Base-by-base conservation (phyloP, 2,329 filamentous ascomycete genomes). In the Torrubiella hemipterigena region DNA sequence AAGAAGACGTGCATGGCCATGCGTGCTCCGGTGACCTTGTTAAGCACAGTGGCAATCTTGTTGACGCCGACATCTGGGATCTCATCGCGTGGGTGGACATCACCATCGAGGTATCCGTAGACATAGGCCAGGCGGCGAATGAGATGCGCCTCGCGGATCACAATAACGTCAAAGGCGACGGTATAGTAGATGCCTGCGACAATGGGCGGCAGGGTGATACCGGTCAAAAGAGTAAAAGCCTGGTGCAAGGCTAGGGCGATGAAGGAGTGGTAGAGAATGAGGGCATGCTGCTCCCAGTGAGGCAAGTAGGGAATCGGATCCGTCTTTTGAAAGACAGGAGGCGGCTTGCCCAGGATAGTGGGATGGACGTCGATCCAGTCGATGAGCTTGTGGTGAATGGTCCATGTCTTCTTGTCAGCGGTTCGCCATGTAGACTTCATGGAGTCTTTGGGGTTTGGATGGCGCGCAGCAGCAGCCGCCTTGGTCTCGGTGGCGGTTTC, bases 101-200 rank as follows among this genome's bases (percentile, higher is more conserved):
- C 55, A 4, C 58, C 57, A 32, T 61, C 58, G 3, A 61, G 43
- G 31, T 56, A 59, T 6, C 58, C 58, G 17, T 52, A 46, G 0
- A 32, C 31, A 21, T 59, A 55, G 2, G 54, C 56, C 1, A 60
- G 40, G 6, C 44, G 43, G 7, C 56, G 51, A 10, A 61, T 45
- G 4, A 47, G 45, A 16, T 54, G 47, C 3, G 58, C 36, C 25
- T 59, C 47, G 30, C 52, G 53, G 27, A 60, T 51, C 6, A 50
- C 52, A 18, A 54, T 55, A 7, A 45, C 30, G 18, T 58, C 55
- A 38, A 59, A 58, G 4, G 46, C 44, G 2, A 49, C 14, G 4
- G 42, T 51, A 38, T 61, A 60, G 27, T 56, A 50, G 12, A 53
- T 6, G 23, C 56, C 50, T 4, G 49, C 48, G 6, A 40, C 47